A percentile compares a stretch with the other conserved stretches of the same genome.
phyloP scores from a whole-genome alignment of 345 rosid species.

The Hibiscus trionum region DNA sequence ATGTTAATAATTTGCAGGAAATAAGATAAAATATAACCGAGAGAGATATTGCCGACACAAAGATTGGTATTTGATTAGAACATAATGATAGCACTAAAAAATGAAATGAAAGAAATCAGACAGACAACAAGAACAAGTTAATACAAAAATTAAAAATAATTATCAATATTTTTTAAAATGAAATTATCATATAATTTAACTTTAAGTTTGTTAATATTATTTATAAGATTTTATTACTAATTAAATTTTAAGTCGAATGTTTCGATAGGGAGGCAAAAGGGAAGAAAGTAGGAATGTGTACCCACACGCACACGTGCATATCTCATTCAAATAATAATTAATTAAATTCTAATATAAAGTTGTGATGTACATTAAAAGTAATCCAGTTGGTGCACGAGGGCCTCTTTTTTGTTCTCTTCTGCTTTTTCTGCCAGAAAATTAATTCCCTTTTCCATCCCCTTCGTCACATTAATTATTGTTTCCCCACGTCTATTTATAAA shows the following conservation, averaged over 20 bases:
- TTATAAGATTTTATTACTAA: no score
- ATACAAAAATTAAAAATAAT: no score
- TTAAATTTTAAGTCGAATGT: no score
- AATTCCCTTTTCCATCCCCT: neutral
- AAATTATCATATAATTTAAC: no score
- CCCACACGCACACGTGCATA: slow-evolving; percentile 35
- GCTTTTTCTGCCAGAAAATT: slow-evolving; percentile 17
- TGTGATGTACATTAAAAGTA: slow-evolving; percentile 29
- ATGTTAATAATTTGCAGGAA: slow-evolving; percentile 7
- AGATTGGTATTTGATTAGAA: neutral
- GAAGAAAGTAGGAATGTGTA: slow-evolving; percentile 24
- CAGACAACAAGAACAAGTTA: neutral
- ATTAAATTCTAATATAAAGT: slow-evolving; percentile 14
- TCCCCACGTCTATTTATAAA: neutral
- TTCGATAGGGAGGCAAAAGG: neutral
- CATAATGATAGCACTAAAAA: neutral
- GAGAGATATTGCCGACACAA: slow-evolving; percentile 6
- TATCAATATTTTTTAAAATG: no score
- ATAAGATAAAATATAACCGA: slow-evolving; percentile 2
- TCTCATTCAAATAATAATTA: no score
- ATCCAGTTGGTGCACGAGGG: slow-evolving; percentile 66
- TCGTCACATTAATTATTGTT: slow-evolving; percentile 12
- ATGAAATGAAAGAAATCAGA: neutral
- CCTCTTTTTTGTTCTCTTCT: slow-evolving; percentile 52
- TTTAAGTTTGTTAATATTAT: no score